Base-by-base conservation (phyloP, 2,329 filamentous ascomycete species). In the Fusarium sp. region DNA sequence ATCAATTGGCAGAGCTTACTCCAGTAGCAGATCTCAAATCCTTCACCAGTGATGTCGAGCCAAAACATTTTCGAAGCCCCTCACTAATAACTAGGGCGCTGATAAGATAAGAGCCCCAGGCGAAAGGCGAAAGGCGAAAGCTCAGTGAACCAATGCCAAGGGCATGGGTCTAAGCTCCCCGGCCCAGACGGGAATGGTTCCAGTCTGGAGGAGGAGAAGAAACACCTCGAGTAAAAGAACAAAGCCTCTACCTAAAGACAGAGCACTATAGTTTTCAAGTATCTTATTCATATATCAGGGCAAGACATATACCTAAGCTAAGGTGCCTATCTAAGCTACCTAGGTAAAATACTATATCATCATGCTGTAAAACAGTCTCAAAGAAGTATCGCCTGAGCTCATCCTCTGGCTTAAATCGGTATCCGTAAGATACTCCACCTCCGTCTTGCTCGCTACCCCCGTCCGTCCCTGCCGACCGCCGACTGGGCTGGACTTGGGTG, bases 61-160 rank as follows among this genome's bases (percentile, higher is more conserved):
- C 67, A 70, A 70, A 77, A 78, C 76, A 78, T 80, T 81, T 79
- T 79, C 73, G 57, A 69, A 69, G 78, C 80, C 81, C 81, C 81
- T 79, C 81, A 78, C 80, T 83, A 83, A 63, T 37, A 53, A 46
- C 41, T 69, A 24, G 42, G 24, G 62, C 26, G 12, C 20, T 47
- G 70, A 70, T 61, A 68, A 71, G 72, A 76, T 74, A 70, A 63
- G 41, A 31, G 24, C 20, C 11, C n/a, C 38, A 23, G 38, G 20
- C 12, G 20, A 41, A 23, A 20, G 26, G 28, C 44, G 18, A 11
- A 13, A n/a, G 33, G 10, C 12, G 24, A 24, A 5, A 74, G 49
- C 56, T 57, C 73, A 66, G 35, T 6, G 18, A 58, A 59, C 23
- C n/a, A 41, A 41, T 26, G 47, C 73, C 70, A 75, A 71, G 72